Evolutionary conservation across 2,329 filamentous ascomycete species (phyloP), one percentile per base, ranked within the genome.

Genomic region (Capronia americana): DNA sequence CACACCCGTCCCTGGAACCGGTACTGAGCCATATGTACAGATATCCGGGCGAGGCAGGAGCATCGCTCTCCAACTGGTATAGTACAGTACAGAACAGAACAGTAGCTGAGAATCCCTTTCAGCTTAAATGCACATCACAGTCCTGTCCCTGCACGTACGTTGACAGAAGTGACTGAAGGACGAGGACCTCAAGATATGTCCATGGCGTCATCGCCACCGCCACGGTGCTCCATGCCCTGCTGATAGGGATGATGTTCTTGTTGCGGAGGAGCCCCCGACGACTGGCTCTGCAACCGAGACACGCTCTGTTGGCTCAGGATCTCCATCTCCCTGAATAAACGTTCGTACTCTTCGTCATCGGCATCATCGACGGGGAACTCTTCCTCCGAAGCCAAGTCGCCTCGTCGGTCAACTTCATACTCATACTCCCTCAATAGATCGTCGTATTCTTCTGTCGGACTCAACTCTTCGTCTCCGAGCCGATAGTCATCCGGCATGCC

Each of bases 291-390:
- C 32, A 4, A 12, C 32, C 12, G 23, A 26, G 48, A 51, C 48
- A 53, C 65, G 4, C 59, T 55, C 14, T 77, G 73, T 67, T 83
- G 78, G n/a, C 84, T 81, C 58, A 87, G 77, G 44, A 91, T 75
- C 70, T 92, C 87, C 46, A 91, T 75, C 70, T 91, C 87, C 80
- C 87, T 85, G 75, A 97, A 88, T 7, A 88, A 78, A 68, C 79
- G 79, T 71, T 88, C 85, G 72, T 87, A 88, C 68, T 88, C 86
- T 41, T 84, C 83, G n/a, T 86, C 85, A 68, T 87, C 85, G 75
- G 61, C 75, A 77, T 46, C 70, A 63, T 57, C 64, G 55, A 64
- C 20, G 30, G 62, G 28, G 55, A 68, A 65, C 17, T 65, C 68
- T 20, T 69, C 63, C 34, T 56, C 44, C n/a, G 6, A 17, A 17